These are phyloP conservation scores for Coccomyxa sp. DNA, from an alignment of 139 green algal genomes.

Conservation along the genomic window DNA sequence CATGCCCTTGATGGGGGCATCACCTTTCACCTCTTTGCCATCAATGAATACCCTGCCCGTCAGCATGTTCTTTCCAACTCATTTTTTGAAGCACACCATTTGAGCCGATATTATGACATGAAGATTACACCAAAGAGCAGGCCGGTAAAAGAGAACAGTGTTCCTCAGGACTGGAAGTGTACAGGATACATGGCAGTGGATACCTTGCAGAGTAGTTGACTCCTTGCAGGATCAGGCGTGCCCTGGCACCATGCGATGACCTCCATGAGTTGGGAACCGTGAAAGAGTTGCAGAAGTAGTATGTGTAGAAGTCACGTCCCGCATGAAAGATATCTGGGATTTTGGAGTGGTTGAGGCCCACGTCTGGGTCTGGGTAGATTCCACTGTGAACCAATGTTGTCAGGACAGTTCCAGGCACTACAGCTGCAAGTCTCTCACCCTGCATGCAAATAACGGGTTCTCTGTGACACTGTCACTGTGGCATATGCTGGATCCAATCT, in stretches of 20 bases:
- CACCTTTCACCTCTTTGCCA: background rate
- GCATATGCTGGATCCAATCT: too few relatives aligned
- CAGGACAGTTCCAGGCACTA: constrained; percentile 1
- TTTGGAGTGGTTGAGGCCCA: background rate
- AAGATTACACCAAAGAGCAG: background rate
- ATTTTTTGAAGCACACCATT: background rate
- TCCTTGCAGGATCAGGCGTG: background rate
- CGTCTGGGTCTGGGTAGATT: background rate
- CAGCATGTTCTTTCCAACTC: background rate
- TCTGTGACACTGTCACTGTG: too few relatives aligned
- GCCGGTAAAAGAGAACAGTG: background rate
- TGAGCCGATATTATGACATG: background rate
- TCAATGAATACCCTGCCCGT: background rate
- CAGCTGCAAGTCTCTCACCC: background rate
- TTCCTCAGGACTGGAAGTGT: background rate
- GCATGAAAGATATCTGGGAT: background rate
- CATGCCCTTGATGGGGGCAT: background rate
- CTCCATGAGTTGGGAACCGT: background rate
- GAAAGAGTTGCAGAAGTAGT: background rate
- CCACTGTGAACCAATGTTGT: background rate
- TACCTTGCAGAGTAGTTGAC: background rate
- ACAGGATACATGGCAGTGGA: too few relatives aligned
- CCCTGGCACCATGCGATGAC: background rate
- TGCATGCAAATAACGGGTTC: background rate
- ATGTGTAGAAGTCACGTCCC: constrained; percentile 1